Conservation (phyloP, 2,329 filamentous ascomycete species). For the Sarocladium strictum region DNA sequence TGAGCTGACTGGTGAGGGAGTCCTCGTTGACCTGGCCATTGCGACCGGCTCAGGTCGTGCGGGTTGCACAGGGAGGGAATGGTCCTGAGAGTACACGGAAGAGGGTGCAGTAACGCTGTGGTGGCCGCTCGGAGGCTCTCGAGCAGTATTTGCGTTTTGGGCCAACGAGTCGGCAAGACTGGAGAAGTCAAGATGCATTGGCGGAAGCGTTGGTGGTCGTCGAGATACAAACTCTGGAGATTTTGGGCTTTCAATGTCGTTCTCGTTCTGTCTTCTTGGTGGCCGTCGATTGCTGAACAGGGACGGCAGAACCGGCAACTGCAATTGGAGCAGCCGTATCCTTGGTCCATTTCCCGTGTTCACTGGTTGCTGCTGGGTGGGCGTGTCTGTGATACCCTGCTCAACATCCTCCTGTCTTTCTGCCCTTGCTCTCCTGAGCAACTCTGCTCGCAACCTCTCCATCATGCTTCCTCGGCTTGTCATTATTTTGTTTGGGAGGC, state of each 20-base stretch:
- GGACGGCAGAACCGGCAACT: not conserved
- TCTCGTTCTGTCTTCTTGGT: conserved; percentile 11
- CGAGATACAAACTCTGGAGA: conserved; percentile 30
- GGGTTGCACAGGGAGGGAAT: conserved; percentile 15
- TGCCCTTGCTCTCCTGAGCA: conserved; percentile 24
- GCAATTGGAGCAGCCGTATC: not conserved
- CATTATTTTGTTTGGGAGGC: conserved; percentile 13
- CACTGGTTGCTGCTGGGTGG: not conserved
- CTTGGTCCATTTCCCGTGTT: not conserved
- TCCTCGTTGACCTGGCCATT: not conserved
- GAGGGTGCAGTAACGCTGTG: not conserved
- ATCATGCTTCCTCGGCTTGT: conserved; percentile 17
- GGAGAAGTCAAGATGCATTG: conserved; percentile 35
- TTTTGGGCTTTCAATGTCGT: conserved; percentile 39
- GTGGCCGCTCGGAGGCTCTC: not conserved
- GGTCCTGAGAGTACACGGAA: not conserved
- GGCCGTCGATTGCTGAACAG: not conserved
- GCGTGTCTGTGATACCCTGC: conserved; percentile 5
- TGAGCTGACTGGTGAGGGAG: not conserved
- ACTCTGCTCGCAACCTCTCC: conserved; percentile 27
- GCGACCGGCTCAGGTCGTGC: conserved; percentile 12
- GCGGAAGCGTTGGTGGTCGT: conserved; percentile 32
- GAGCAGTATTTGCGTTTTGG: conserved; percentile 24
- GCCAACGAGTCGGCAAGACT: conserved; percentile 28
- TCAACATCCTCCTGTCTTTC: conserved; percentile 18